A percentile compares a stretch with the other conserved stretches of the same genome.
These are phyloP conservation scores for Tillandsia leiboldiana DNA, from an alignment of 176 grass and related monocot species.

Conservation along the genomic window DNA sequence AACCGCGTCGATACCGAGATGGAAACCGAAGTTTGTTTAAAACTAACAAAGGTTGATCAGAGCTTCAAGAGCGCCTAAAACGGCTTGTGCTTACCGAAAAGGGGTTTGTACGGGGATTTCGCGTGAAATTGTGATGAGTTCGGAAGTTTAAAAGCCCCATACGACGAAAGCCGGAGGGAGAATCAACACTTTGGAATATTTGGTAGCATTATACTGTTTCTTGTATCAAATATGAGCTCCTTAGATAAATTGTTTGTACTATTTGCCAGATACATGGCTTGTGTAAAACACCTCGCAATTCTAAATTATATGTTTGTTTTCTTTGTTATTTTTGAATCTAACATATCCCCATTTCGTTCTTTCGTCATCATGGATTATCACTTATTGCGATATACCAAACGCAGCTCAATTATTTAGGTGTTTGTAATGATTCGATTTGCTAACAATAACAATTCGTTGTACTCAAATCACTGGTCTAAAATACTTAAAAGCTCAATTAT, in stretches of 20 bases:
- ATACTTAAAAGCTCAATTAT: too few species aligned
- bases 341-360: background rate
- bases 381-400: too few species aligned
- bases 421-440: too few species aligned
- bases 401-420: too few species aligned
- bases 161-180: background rate
- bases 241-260: slow-evolving; percentile 3
- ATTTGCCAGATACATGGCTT: slow-evolving; percentile 15
- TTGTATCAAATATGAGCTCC: background rate
- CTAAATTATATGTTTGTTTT: background rate
- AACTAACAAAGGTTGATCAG: background rate
- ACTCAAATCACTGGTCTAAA: too few species aligned
- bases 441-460: too few species aligned
- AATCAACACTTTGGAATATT: background rate
- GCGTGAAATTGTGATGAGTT: slow-evolving; percentile 3
- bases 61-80: background rate
- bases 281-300: slow-evolving; percentile 1
- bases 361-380: too few species aligned
- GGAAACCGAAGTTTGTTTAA: slow-evolving; percentile 9
- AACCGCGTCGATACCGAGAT: slow-evolving; percentile 8
- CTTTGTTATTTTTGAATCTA: background rate
- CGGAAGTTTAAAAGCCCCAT: background rate
- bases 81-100: background rate
- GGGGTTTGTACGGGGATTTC: background rate
- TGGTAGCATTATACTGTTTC: background rate